Evolutionary conservation across 371 early-diverging fungal species (phyloP).

Genomic region (Lichtheimia corymbifera): DNA sequence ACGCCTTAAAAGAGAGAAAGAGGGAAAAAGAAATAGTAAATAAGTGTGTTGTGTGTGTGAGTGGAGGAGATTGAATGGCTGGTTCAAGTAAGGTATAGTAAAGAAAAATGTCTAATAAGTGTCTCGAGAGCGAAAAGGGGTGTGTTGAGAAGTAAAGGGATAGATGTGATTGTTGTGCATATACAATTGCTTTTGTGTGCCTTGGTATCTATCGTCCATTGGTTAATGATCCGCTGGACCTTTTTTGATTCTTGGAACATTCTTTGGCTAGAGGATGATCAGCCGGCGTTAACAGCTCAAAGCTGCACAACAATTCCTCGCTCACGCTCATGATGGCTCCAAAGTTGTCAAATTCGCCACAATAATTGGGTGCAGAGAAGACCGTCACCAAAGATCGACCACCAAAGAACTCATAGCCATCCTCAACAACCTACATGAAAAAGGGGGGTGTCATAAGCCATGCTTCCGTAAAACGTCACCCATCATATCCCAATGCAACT

Average conservation of each 20-base stretch:
- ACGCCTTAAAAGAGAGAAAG: too few species aligned
- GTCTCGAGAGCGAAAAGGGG: too few species aligned
- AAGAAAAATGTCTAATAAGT: too few species aligned
- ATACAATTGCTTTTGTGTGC: too few species aligned
- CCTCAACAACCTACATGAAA: constrained; percentile 81
- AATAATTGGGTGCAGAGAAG: constrained; percentile 98
- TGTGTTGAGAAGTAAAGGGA: too few species aligned
- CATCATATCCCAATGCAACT: background rate
- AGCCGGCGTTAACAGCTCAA: constrained; percentile 60
- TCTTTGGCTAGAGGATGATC: constrained; percentile 45
- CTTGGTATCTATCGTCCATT: constrained; percentile 8
- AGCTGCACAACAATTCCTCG: constrained; percentile 90
- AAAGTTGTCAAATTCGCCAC: constrained; percentile 98
- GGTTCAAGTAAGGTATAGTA: too few species aligned
- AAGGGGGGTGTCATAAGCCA: too few species aligned
- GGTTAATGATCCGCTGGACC: constrained; percentile 7
- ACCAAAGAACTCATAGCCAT: constrained; percentile 98
- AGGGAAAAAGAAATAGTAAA: too few species aligned
- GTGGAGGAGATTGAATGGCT: too few species aligned
- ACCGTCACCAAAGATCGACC: constrained; percentile 94
- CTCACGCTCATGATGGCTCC: constrained; percentile 97
- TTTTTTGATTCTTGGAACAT: constrained; percentile 20
- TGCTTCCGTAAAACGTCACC: background rate
- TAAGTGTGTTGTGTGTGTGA: too few species aligned
- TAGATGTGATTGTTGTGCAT: too few species aligned